These are phyloP conservation scores for Fusarium dlaminii DNA, from an alignment of 2,329 filamentous ascomycete genomes.

Conservation along the genomic window DNA sequence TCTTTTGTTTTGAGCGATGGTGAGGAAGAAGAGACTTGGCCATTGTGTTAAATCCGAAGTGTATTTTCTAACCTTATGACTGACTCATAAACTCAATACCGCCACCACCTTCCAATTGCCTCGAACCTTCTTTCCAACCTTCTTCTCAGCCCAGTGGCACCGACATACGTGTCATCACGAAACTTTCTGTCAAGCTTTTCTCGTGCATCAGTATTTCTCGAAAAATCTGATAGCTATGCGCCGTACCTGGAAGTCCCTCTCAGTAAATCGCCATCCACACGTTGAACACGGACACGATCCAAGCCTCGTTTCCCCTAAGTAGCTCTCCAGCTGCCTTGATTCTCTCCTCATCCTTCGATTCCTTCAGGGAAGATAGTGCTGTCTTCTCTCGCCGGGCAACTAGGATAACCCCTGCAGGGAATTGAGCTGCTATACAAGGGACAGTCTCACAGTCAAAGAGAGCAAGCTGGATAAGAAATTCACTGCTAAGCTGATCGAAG, in stretches of 20 bases:
- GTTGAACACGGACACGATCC: accelerated
- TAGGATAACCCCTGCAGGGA: accelerated
- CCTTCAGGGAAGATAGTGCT: no score
- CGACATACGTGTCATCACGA: neutral
- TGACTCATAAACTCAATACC: neutral
- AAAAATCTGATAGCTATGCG: neutral
- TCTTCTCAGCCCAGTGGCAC: neutral
- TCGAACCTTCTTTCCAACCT: neutral
- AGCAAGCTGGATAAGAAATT: neutral
- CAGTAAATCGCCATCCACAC: neutral
- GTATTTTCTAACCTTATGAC: neutral
- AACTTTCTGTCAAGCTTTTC: neutral
- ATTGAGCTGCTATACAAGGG: no score
- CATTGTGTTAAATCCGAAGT: no score
- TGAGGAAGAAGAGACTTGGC: no score
- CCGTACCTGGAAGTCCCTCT: neutral
- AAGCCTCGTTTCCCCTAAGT: neutral
- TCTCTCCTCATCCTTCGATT: no score
- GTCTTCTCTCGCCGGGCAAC: no score
- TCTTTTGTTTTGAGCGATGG: no score
- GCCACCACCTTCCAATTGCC: neutral
- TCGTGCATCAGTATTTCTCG: neutral
- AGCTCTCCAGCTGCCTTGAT: no score
- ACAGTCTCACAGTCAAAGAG: neutral
- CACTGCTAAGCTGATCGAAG: neutral